Evolutionary conservation across 139 green algal genomes (phyloP).

Genomic region (Ostreobium quekettii): DNA sequence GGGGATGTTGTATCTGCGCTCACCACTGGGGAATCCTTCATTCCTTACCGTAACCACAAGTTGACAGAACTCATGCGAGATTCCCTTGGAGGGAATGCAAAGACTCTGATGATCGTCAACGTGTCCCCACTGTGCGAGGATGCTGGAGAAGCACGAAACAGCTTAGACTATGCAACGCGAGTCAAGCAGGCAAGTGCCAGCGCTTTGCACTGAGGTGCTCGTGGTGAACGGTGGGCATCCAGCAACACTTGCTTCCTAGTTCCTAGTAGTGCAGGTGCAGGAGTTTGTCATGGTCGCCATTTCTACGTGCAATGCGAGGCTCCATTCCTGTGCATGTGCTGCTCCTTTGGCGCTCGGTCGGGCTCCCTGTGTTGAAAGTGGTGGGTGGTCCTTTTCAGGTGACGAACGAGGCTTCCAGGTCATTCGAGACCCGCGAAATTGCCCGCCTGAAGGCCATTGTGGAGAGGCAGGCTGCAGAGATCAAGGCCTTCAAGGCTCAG

Average conservation of each 20-base stretch:
- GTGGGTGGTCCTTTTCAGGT: constrained; percentile 8
- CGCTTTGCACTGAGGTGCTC: background rate
- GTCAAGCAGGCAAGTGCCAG: constrained; percentile 9
- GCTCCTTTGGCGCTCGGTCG: background rate
- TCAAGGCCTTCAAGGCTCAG: background rate
- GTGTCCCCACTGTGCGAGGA: constrained; percentile 4
- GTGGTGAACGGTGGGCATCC: background rate
- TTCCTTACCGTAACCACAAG: constrained; percentile 20
- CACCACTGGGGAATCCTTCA: constrained; percentile 7
- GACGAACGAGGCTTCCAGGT: constrained; percentile 19
- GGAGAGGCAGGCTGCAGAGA: constrained; percentile 3
- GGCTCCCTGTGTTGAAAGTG: background rate
- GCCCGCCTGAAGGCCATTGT: constrained; percentile 12
- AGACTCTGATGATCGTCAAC: constrained; percentile 17
- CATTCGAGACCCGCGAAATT: constrained; percentile 22
- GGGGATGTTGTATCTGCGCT: constrained; percentile 10
- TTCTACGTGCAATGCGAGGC: background rate
- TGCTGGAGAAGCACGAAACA: constrained; percentile 1
- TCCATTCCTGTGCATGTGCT: background rate
- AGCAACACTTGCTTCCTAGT: background rate
- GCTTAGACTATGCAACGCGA: constrained; percentile 4
- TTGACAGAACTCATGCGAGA: constrained; percentile 14
- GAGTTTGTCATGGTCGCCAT: background rate
- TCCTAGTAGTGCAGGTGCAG: background rate
- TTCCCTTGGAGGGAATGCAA: constrained; percentile 16